Evolutionary conservation across 371 early-diverging fungal genomes (phyloP), one percentile per base, ranked within the genome.

Genomic region (Mortierella sp.): DNA sequence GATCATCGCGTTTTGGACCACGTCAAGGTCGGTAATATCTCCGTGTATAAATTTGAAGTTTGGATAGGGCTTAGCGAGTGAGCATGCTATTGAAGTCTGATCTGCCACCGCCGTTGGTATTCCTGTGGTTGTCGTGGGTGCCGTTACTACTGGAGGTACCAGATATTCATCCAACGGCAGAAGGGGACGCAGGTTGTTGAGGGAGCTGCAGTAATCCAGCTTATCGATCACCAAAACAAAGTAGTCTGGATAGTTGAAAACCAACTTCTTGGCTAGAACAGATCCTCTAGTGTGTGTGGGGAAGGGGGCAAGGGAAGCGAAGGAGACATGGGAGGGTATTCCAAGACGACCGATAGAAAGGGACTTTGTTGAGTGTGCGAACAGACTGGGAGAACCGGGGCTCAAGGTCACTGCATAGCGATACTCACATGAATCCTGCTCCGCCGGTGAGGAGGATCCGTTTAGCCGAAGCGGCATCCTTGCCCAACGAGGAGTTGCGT

Each of bases 391-490:
- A 34, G 7, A 34, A 34, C 34, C 34, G 10, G 4, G 34, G 10
- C 34, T 34, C 34, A 7, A n/a, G 28, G 28, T 8, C 24, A 3
- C 24, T 24, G 40, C 34, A 34, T n/a, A 22, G 13, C 31, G 21
- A 16, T 17, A 48, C 85, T 82, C 80, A 93, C 93, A 94, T 94
- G 83, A 95, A 95, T 6, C 95, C 95, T 21, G 95, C 94, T 34
- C 93, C 94, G 46, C 95, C 95, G 0, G 95, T 95, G n/a, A 95
- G 74, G 25, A 95, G 81, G 29, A 94, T 88, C 39, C 82, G 84
- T 58, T 82, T 86, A 34, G 82, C 54, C 39, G 79, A 81, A 21
- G 68, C 21, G 9, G 77, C 64, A n/a, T 78, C 48, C 14, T 67
- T 73, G 29, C 60, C 66, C 28, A 22, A 40, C 16, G 34, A 8